Percentiles rank a stretch among this genome's conserved stretches.
Evolutionary conservation across 2,329 filamentous ascomycete species (phyloP).

Genomic region (Malbranchea zuffiana): DNA sequence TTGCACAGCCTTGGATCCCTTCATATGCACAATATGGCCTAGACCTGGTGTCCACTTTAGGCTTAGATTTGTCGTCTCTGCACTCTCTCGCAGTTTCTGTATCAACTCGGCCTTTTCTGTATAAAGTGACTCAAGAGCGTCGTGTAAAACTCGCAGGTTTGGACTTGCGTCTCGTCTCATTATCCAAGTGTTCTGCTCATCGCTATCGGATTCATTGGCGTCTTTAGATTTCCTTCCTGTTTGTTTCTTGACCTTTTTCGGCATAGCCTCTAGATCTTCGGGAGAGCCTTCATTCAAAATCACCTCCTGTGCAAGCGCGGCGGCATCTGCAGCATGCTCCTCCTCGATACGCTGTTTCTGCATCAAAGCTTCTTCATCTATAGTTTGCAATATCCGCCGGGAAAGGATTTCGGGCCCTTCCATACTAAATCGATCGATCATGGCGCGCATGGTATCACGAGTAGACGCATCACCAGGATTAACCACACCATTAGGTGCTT

Average conservation of each 20-base stretch:
- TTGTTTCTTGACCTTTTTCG: constrained; percentile 38
- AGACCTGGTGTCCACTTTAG: constrained; percentile 79
- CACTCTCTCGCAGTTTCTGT: constrained; percentile 48
- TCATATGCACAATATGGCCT: constrained; percentile 84
- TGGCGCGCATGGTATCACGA: constrained; percentile 21
- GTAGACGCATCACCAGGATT: constrained; percentile 16
- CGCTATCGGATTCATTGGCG: constrained; percentile 26
- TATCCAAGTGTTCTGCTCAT: constrained; percentile 47
- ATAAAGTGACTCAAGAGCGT: constrained; percentile 49
- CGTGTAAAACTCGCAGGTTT: constrained; percentile 56
- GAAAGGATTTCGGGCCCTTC: constrained; percentile 58
- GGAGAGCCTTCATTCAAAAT: constrained; percentile 54
- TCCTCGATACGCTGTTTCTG: constrained; percentile 70
- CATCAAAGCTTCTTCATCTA: constrained; percentile 85
- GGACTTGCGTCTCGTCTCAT: constrained; percentile 57
- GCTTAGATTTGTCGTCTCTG: constrained; percentile 55
- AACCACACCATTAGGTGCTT: too few relatives aligned
- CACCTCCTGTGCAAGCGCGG: constrained; percentile 62
- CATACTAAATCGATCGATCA: constrained; percentile 37
- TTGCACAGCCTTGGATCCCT: constrained; percentile 57
- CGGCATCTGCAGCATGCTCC: constrained; percentile 57
- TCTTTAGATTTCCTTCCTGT: constrained; percentile 20
- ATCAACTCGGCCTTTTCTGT: constrained; percentile 52
- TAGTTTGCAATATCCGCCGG: constrained; percentile 59
- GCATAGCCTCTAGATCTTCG: constrained; percentile 45